Conservation (phyloP, 495 filamentous ascomycete species). For the Hypoxylon perforatum region DNA sequence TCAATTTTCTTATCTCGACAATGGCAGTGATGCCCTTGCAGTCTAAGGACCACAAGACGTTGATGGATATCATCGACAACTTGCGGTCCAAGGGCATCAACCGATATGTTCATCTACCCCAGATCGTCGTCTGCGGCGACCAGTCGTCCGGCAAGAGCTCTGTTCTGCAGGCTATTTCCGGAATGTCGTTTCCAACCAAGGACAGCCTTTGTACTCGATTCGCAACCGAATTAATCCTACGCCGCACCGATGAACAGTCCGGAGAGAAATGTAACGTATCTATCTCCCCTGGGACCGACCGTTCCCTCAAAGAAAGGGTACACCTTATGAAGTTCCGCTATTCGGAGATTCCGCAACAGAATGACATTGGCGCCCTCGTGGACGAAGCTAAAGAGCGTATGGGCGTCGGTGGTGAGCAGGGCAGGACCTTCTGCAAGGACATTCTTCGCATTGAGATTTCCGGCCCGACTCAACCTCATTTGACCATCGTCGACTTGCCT, state of each 20-base stretch:
- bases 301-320: conserved; percentile 33
- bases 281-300: conserved; percentile 54
- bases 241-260: conserved; percentile 43
- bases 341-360: conserved; percentile 45
- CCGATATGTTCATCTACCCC: conserved; percentile 67
- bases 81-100: conserved; percentile 66
- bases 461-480: conserved; percentile 70
- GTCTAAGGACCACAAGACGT: conserved; percentile 53
- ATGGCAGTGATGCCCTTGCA: conserved; percentile 46
- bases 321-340: conserved; percentile 42
- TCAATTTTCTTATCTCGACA: conserved; percentile 19
- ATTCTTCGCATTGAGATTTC: conserved; percentile 75
- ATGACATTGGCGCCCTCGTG: conserved; percentile 52
- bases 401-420: conserved; percentile 55
- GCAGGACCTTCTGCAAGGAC: conserved; percentile 68
- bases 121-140: conserved; percentile 76
- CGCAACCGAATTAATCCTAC: conserved; percentile 70
- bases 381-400: conserved; percentile 64
- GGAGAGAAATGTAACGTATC: conserved; percentile 53
- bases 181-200: conserved; percentile 73
- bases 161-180: conserved; percentile 76
- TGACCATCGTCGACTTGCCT: conserved; percentile 77
- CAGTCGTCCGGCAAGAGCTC: conserved; percentile 80
- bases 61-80: conserved; percentile 68
- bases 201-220: conserved; percentile 73